phyloP scores from a whole-genome alignment of 148 eudicot species.

The Pharnaceum exiguum region DNA sequence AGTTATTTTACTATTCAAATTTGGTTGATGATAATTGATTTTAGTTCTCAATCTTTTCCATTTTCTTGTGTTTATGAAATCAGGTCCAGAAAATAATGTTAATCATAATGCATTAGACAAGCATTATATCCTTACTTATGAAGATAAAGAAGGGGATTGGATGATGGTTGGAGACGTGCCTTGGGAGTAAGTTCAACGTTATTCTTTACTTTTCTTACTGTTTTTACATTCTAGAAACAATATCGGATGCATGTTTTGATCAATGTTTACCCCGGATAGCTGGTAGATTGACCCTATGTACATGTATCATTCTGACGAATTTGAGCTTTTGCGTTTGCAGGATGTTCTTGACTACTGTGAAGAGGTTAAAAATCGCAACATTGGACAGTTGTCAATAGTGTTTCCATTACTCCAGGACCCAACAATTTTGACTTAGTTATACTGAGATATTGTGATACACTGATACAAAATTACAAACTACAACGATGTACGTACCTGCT shows the following conservation, averaged over 20 bases:
- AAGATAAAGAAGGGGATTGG: constrained; percentile 41
- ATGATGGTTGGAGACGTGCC: constrained; percentile 37
- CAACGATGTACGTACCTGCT: no score
- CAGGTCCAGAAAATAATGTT: constrained; percentile 13
- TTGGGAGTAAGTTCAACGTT: constrained; percentile 20
- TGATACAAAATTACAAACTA: no score
- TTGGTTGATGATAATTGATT: background rate
- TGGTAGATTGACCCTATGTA: background rate
- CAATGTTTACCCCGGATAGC: background rate
- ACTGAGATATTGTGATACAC: no score
- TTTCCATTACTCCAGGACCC: no score
- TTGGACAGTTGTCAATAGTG: constrained; percentile 11
- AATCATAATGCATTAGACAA: background rate
- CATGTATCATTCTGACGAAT: background rate
- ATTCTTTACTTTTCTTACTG: background rate
- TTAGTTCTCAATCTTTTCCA: background rate
- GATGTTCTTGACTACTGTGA: constrained; percentile 27
- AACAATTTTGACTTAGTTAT: no score
- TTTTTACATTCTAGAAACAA: background rate
- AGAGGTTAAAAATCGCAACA: constrained; percentile 24
- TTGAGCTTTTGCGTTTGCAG: constrained; percentile 5
- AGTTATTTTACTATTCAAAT: background rate
- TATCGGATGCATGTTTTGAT: background rate
- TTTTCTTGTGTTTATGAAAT: background rate
- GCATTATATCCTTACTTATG: constrained; percentile 26